These are phyloP conservation scores for Trametes sp. DNA, from an alignment of 1,284 basidiomycete species.

Conservation along the genomic window DNA sequence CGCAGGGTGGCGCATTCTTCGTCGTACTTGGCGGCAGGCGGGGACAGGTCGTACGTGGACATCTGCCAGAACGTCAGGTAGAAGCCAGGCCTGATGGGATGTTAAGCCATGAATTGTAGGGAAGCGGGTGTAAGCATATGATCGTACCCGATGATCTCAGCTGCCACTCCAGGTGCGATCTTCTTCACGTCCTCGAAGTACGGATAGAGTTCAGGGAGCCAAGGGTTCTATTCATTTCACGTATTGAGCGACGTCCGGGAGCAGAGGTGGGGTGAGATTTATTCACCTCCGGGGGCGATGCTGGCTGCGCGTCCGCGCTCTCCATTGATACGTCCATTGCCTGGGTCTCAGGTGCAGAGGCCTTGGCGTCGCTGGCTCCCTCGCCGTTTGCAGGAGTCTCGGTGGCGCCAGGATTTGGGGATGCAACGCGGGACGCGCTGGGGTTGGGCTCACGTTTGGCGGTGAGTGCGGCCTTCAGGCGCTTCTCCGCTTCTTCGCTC, in stretches of 20 bases:
- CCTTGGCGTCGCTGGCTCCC: slow-evolving; percentile 44
- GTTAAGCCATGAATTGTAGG: no score
- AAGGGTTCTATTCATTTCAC: slow-evolving; percentile 60
- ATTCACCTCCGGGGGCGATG: slow-evolving; percentile 26
- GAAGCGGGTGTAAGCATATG: no score
- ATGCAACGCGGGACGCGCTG: slow-evolving; percentile 64
- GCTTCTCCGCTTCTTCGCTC: slow-evolving; percentile 77
- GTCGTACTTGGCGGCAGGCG: slow-evolving; percentile 73
- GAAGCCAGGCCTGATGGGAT: slow-evolving; percentile 89
- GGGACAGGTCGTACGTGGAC: slow-evolving; percentile 85
- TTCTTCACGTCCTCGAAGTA: slow-evolving; percentile 76
- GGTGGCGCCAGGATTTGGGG: slow-evolving; percentile 52
- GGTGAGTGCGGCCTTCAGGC: slow-evolving; percentile 75
- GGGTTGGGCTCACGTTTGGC: slow-evolving; percentile 75
- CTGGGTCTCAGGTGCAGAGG: slow-evolving; percentile 40
- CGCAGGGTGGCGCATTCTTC: slow-evolving; percentile 70
- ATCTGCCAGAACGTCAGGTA: slow-evolving; percentile 96
- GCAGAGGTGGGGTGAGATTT: not conserved
- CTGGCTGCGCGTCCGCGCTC: slow-evolving; percentile 26
- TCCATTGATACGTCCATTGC: slow-evolving; percentile 60
- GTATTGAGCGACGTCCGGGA: not conserved
- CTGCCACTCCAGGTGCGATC: slow-evolving; percentile 69
- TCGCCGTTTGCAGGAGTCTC: slow-evolving; percentile 44
- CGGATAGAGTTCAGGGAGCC: slow-evolving; percentile 74
- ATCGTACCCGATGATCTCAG: slow-evolving; percentile 75